These are phyloP conservation scores for Cymbidium sinense DNA, from an alignment of 106 monocot species.

Conservation along the genomic window DNA sequence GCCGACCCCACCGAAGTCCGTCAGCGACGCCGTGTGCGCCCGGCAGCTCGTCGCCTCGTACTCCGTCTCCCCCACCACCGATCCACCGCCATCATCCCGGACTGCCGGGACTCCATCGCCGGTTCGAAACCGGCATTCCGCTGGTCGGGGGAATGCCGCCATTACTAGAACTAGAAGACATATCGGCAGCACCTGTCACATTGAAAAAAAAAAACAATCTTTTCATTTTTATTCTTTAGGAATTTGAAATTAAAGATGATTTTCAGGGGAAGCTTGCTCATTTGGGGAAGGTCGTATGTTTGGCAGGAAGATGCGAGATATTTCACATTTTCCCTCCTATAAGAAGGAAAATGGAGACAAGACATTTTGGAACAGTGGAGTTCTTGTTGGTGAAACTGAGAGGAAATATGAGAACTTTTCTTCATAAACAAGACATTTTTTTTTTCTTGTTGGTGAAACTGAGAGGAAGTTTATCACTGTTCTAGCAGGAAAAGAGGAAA, in stretches of 20 bases:
- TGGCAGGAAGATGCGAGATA: background rate
- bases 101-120: background rate
- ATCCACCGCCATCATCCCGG: background rate
- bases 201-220: background rate
- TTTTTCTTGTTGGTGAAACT: no score
- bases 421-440: no score
- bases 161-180: background rate
- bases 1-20: constrained; percentile 81
- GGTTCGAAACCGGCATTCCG: background rate
- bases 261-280: background rate
- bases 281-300: background rate
- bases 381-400: no score
- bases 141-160: background rate
- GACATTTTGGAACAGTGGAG: no score
- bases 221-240: background rate
- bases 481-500: no score
- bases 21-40: constrained; percentile 43
- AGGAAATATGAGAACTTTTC: no score
- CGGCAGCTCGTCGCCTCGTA: constrained; percentile 45
- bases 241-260: background rate
- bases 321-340: no score
- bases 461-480: no score
- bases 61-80: background rate
- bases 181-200: background rate
- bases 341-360: no score